phyloP scores from a whole-genome alignment of 495 filamentous ascomycete genomes.

The Penicillium turbatum region DNA sequence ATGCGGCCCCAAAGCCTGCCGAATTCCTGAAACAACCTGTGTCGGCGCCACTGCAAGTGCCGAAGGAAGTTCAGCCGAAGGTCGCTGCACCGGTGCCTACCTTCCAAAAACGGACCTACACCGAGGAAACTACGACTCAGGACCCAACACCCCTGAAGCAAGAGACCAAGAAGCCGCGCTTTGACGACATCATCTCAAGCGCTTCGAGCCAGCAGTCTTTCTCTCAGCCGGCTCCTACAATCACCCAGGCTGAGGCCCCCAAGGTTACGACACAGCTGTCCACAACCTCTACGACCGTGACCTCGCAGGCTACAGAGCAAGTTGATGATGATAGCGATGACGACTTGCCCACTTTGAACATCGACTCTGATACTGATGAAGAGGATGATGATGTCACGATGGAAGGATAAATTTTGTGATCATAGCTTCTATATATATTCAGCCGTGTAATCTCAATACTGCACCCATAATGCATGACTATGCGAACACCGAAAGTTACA shows the following conservation, averaged over 20 bases:
- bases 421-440: background rate
- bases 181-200: conserved; percentile 20
- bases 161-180: conserved; percentile 32
- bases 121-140: conserved; percentile 23
- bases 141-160: conserved; percentile 7
- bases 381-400: conserved; percentile 37
- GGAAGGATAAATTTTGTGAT: conserved; percentile 22
- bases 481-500: background rate
- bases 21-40: conserved; percentile 29
- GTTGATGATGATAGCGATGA: conserved; percentile 46
- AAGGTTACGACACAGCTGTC: conserved; percentile 13
- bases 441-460: background rate
- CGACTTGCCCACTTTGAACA: conserved; percentile 46
- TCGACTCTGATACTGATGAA: conserved; percentile 46
- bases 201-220: conserved; percentile 5
- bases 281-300: conserved; percentile 1
- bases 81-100: conserved; percentile 8
- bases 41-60: conserved; percentile 11
- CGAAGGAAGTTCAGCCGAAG: conserved; percentile 13
- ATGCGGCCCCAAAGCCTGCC: conserved; percentile 14
- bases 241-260: conserved; percentile 10
- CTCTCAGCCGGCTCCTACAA: conserved; percentile 10
- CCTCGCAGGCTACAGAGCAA: conserved; percentile 7
- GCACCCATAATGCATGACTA: background rate
- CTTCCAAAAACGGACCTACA: conserved; percentile 34